These are phyloP conservation scores for Prunus mume DNA, from an alignment of 306 rosid genomes.

Conservation along the genomic window DNA sequence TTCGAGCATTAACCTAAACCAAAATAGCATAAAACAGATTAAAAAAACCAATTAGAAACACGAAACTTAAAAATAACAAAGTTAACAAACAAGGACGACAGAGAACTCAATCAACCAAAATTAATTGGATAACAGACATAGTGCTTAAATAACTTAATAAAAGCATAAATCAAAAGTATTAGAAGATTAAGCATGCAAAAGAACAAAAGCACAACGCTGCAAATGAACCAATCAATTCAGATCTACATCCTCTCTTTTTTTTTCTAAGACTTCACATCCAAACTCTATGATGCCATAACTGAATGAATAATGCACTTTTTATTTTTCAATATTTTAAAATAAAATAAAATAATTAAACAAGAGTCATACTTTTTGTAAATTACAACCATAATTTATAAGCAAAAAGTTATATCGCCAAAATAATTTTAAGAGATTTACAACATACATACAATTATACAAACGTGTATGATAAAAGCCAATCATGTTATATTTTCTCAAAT, in stretches of 20 bases:
- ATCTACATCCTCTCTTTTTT: not conserved
- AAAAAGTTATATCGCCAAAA: not conserved
- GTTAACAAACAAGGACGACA: not conserved
- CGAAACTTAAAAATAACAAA: not conserved
- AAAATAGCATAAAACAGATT: conserved; percentile 16
- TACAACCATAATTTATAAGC: not conserved
- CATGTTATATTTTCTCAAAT: not conserved
- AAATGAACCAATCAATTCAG: conserved; percentile 7
- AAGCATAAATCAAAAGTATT: not conserved
- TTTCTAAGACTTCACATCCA: not conserved
- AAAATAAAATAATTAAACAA: too few species aligned
- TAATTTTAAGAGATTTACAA: not conserved
- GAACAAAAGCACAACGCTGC: conserved; percentile 8
- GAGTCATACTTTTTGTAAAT: too few species aligned
- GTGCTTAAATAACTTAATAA: not conserved
- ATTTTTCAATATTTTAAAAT: too few species aligned
- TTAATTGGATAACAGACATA: not conserved
- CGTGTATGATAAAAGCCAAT: not conserved
- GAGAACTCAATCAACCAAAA: conserved; percentile 5
- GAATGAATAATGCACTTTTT: not conserved
- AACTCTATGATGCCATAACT: not conserved
- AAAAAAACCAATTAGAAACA: conserved; percentile 12
- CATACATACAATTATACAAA: not conserved
- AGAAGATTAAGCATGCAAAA: not conserved
- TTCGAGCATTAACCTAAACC: conserved; percentile 74